Evolutionary conservation across 2,329 filamentous ascomycete genomes (phyloP).

Genomic region (Colletotrichum cordylinicola): DNA sequence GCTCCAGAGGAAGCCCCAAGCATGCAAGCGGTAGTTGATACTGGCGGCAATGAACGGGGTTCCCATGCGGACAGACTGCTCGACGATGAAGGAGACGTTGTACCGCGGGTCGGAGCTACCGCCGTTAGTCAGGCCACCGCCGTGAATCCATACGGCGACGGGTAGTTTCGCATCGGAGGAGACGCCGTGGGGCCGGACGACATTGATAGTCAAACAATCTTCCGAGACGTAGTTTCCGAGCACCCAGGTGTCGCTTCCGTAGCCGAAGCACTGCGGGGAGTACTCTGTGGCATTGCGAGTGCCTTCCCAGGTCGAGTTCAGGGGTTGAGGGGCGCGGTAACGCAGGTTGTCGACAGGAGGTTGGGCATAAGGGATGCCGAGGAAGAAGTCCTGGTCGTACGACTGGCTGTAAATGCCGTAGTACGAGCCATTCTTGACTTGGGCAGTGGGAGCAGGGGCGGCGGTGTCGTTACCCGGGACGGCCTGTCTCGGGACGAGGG

Average conservation of each 20-base stretch:
- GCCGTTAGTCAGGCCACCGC: constrained; percentile 32
- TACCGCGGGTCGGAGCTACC: constrained; percentile 53
- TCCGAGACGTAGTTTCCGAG: constrained; percentile 30
- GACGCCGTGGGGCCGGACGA: constrained; percentile 29
- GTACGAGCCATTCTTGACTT: constrained; percentile 36
- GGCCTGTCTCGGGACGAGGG: constrained; percentile 8
- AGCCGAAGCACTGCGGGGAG: constrained; percentile 54
- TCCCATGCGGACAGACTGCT: constrained; percentile 48
- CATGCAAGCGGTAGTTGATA: constrained; percentile 56
- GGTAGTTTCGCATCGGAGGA: constrained; percentile 50
- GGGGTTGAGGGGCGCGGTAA: constrained; percentile 54
- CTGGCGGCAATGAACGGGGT: constrained; percentile 56
- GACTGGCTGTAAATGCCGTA: constrained; percentile 41
- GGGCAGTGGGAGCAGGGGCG: constrained; percentile 1
- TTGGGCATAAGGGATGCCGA: constrained; percentile 63
- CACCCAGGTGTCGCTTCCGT: constrained; percentile 42
- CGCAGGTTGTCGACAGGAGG: constrained; percentile 56
- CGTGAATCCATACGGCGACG: constrained; percentile 66
- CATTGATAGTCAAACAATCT: constrained; percentile 35
- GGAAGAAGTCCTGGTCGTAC: constrained; percentile 56
- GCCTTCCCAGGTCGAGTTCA: constrained; percentile 50
- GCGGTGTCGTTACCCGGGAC: neutral
- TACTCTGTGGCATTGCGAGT: constrained; percentile 50
- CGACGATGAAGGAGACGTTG: constrained; percentile 65
- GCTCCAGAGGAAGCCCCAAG: constrained; percentile 58